These are phyloP conservation scores for Aspergillus fructus DNA, from an alignment of 2,329 filamentous ascomycete genomes.

Conservation along the genomic window DNA sequence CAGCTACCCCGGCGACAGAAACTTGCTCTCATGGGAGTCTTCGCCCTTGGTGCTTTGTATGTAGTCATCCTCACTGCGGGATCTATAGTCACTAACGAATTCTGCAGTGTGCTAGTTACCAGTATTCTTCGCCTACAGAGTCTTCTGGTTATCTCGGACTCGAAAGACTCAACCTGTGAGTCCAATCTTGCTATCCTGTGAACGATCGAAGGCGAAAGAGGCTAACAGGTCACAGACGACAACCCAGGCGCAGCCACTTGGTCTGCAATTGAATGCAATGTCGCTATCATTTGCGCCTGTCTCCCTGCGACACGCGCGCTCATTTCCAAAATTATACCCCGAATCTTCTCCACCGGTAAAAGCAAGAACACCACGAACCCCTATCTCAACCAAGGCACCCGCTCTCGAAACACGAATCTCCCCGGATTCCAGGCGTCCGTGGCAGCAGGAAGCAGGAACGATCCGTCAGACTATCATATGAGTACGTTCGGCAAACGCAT, in stretches of 20 bases:
- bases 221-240: constrained; percentile 22
- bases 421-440: constrained; percentile 24
- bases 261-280: constrained; percentile 44
- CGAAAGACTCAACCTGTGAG: constrained; percentile 30
- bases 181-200: neutral
- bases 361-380: constrained; percentile 21
- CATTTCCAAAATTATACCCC: constrained; percentile 26
- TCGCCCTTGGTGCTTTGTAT: constrained; percentile 45
- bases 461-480: neutral
- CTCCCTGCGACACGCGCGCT: constrained; percentile 34
- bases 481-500: neutral
- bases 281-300: constrained; percentile 43
- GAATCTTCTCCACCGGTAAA: constrained; percentile 27
- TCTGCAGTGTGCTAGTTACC: constrained; percentile 38
- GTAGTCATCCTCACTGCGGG: constrained; percentile 12
- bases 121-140: constrained; percentile 37
- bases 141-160: constrained; percentile 29
- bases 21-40: constrained; percentile 40
- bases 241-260: constrained; percentile 43
- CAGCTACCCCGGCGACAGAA: constrained; percentile 42
- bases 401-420: constrained; percentile 16
- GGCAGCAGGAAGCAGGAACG: constrained; percentile 12
- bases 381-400: constrained; percentile 13
- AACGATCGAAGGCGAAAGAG: neutral
- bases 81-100: neutral